Evolutionary conservation across 1,139 yeast genomes (phyloP).

Genomic region (Yamadazyma triangularis): DNA sequence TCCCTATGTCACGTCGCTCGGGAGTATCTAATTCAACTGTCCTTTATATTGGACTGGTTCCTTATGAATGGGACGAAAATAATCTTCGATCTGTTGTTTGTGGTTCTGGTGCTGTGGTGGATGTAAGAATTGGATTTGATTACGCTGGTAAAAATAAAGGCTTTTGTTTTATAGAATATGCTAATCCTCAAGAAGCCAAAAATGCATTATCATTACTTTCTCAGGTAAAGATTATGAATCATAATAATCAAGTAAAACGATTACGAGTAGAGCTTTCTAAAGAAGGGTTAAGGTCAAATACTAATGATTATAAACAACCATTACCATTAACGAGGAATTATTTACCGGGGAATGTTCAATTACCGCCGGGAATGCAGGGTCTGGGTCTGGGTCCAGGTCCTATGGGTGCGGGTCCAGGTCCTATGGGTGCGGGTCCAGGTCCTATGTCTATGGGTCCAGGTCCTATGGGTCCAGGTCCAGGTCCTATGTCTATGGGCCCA

Average conservation of each 20-base stretch:
- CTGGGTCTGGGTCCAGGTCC: conserved; percentile 15
- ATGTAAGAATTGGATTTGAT: conserved; percentile 59
- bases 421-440: neutral
- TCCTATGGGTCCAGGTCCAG: too few relatives aligned
- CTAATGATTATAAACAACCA: conserved; percentile 26
- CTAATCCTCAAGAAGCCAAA: conserved; percentile 46
- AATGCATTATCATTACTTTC: conserved; percentile 40
- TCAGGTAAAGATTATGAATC: conserved; percentile 35
- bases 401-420: too few relatives aligned
- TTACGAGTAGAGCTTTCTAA: conserved; percentile 57
- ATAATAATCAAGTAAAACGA: conserved; percentile 20
- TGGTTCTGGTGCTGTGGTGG: conserved; percentile 60
- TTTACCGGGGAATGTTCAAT: conserved; percentile 50
- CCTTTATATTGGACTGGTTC: conserved; percentile 57
- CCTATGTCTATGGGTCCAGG: conserved; percentile 1
- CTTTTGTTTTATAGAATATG: conserved; percentile 59
- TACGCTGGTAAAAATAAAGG: conserved; percentile 62
- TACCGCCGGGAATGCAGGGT: conserved; percentile 50
- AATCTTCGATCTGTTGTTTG: conserved; percentile 55
- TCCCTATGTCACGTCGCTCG: conserved; percentile 10
- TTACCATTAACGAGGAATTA: conserved; percentile 37
- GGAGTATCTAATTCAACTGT: conserved; percentile 27
- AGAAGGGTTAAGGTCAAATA: conserved; percentile 46
- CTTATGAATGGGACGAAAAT: conserved; percentile 62
- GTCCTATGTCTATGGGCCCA: conserved; percentile 1